A percentile compares a stretch with the other conserved stretches of the same genome.
phyloP scores from a whole-genome alignment of 1,284 basidiomycete genomes.

The Trametes sp. region DNA sequence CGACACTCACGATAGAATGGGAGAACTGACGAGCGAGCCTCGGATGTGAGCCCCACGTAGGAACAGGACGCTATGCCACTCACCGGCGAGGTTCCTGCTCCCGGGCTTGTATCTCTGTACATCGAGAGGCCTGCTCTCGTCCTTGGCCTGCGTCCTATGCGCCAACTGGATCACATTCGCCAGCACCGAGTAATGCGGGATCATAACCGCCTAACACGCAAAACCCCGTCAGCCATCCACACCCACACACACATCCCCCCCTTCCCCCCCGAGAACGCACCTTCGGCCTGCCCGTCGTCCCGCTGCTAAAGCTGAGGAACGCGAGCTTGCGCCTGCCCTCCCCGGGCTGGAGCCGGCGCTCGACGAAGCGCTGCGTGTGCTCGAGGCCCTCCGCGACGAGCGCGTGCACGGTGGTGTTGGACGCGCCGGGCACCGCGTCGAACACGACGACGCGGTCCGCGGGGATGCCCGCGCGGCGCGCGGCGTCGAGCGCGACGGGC shows the following conservation, averaged over 20 bases:
- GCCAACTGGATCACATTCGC: slow-evolving; percentile 72
- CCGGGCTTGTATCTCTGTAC: slow-evolving; percentile 56
- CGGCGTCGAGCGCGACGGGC: slow-evolving; percentile 55
- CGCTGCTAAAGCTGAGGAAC: slow-evolving; percentile 79
- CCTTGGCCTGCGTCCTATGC: slow-evolving; percentile 56
- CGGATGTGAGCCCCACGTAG: not conserved
- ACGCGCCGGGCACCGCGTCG: slow-evolving; percentile 38
- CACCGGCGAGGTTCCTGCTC: slow-evolving; percentile 59
- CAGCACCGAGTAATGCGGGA: slow-evolving; percentile 73
- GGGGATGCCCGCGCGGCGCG: slow-evolving; percentile 56
- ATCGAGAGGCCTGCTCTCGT: slow-evolving; percentile 42
- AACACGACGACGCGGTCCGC: slow-evolving; percentile 62
- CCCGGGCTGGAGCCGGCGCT: slow-evolving; percentile 59
- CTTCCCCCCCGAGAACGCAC: no score
- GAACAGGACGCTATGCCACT: slow-evolving; percentile 44
- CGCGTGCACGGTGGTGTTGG: slow-evolving; percentile 52
- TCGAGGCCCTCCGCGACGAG: slow-evolving; percentile 60
- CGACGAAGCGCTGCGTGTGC: slow-evolving; percentile 51
- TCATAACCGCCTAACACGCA: slow-evolving; percentile 72
- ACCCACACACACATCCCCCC: not conserved
- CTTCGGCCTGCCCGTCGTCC: slow-evolving; percentile 85
- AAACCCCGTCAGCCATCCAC: not conserved
- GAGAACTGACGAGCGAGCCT: slow-evolving; percentile 29
- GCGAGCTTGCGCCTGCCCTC: slow-evolving; percentile 74
- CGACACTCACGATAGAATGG: slow-evolving; percentile 44